Evolutionary conservation across 495 filamentous ascomycete genomes (phyloP).

Genomic region (Penicillium cosmopolitanum): DNA sequence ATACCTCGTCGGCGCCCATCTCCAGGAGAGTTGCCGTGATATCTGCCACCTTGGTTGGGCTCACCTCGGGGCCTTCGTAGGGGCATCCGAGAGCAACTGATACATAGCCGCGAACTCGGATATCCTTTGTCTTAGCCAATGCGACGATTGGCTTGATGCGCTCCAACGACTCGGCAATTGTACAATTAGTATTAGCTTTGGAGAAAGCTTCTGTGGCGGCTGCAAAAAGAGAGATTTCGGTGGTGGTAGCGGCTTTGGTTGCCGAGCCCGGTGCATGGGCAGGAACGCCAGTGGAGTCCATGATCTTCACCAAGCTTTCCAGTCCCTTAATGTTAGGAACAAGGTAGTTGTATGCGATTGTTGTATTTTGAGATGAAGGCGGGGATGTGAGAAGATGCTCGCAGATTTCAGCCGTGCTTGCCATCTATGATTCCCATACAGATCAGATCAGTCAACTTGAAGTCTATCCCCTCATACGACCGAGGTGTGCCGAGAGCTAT

Average conservation of each 20-base stretch:
- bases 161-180: constrained; percentile 77
- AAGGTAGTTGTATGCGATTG: constrained; percentile 90
- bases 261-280: constrained; percentile 43
- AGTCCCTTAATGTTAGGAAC: constrained; percentile 88
- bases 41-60: constrained; percentile 77
- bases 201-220: constrained; percentile 93
- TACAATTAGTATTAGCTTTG: constrained; percentile 88
- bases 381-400: constrained; percentile 66
- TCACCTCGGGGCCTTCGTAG: constrained; percentile 85
- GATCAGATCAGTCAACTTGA: not conserved
- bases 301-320: constrained; percentile 53
- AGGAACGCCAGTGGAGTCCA: constrained; percentile 44
- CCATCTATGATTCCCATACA: constrained; percentile 66
- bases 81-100: constrained; percentile 94
- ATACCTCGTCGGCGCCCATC: constrained; percentile 95
- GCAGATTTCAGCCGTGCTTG: constrained; percentile 82
- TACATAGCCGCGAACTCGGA: constrained; percentile 89
- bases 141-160: constrained; percentile 76
- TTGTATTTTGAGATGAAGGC: constrained; percentile 60
- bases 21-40: constrained; percentile 82
- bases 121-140: constrained; percentile 67
- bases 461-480: not conserved
- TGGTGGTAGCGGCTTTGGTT: constrained; percentile 39
- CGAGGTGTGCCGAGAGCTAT: not conserved
- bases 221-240: constrained; percentile 89